Percentiles rank a stretch among this genome's conserved stretches.
phyloP scores from a whole-genome alignment of 805 yeast genomes.

The Candida krabiensis region DNA sequence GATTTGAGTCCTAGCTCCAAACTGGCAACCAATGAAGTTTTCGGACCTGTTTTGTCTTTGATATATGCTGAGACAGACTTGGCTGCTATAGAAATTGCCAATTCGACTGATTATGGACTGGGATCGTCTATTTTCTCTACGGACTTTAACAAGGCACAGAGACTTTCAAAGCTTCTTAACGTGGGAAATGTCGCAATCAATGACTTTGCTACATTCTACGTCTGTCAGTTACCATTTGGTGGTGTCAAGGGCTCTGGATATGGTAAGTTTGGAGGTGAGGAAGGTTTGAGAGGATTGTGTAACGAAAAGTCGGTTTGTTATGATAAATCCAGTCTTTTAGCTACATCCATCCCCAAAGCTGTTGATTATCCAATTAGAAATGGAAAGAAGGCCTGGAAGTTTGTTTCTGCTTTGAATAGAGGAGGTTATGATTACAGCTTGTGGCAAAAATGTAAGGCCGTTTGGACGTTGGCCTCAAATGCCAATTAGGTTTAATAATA shows the following conservation, averaged over 20 bases:
- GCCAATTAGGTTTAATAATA: constrained; percentile 21
- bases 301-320: constrained; percentile 82
- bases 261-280: constrained; percentile 98
- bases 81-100: constrained; percentile 76
- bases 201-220: constrained; percentile 95
- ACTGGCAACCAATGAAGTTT: constrained; percentile 87
- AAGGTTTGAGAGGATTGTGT: constrained; percentile 90
- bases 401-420: constrained; percentile 76
- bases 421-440: constrained; percentile 79
- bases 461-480: constrained; percentile 53
- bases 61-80: constrained; percentile 67
- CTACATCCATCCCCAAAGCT: constrained; percentile 83
- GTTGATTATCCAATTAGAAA: constrained; percentile 89
- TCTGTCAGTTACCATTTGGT: constrained; percentile 96
- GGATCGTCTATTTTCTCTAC: constrained; percentile 90
- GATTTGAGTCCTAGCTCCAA: constrained; percentile 78
- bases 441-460: constrained; percentile 65
- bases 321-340: constrained; percentile 76
- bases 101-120: constrained; percentile 82
- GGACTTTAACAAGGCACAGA: constrained; percentile 54
- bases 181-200: constrained; percentile 95
- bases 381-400: constrained; percentile 82
- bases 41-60: constrained; percentile 87
- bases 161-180: constrained; percentile 61
- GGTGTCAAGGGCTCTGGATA: constrained; percentile 92